Conservation (phyloP, 768 basidiomycete genomes). For the Leccinum barrowsii region DNA sequence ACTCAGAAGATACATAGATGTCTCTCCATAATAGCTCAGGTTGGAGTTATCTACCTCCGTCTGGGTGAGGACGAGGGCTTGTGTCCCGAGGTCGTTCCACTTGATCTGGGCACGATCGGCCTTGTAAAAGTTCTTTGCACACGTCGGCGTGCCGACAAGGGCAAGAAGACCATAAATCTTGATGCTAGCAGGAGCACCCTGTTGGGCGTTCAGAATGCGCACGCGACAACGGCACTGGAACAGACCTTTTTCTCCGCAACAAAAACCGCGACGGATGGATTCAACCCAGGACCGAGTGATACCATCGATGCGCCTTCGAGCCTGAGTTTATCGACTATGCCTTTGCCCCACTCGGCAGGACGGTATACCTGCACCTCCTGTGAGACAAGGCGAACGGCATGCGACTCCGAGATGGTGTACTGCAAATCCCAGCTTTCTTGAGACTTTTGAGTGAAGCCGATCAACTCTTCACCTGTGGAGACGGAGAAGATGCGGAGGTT, state of each 20-base stretch:
- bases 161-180: slow-evolving; percentile 75
- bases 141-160: slow-evolving; percentile 62
- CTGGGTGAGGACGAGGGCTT: slow-evolving; percentile 86
- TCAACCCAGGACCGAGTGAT: slow-evolving; percentile 76
- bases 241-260: slow-evolving; percentile 88
- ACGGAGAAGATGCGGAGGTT: slow-evolving; percentile 90
- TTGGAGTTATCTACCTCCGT: slow-evolving; percentile 97
- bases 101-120: slow-evolving; percentile 91
- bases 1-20: slow-evolving; percentile 88
- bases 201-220: neutral
- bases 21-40: slow-evolving; percentile 98
- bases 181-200: slow-evolving; percentile 88
- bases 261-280: slow-evolving; percentile 89
- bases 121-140: slow-evolving; percentile 93
- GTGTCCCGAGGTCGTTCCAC: slow-evolving; percentile 94
- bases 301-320: slow-evolving; percentile 81
- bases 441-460: slow-evolving; percentile 86
- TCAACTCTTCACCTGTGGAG: slow-evolving; percentile 82
- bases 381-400: slow-evolving; percentile 77
- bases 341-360: slow-evolving; percentile 76
- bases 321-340: slow-evolving; percentile 75
- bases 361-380: slow-evolving; percentile 82
- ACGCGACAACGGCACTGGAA: neutral
- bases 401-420: slow-evolving; percentile 86
- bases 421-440: slow-evolving; percentile 89